phyloP scores from a whole-genome alignment of 2,329 filamentous ascomycete genomes.

The Botrytis aclada region DNA sequence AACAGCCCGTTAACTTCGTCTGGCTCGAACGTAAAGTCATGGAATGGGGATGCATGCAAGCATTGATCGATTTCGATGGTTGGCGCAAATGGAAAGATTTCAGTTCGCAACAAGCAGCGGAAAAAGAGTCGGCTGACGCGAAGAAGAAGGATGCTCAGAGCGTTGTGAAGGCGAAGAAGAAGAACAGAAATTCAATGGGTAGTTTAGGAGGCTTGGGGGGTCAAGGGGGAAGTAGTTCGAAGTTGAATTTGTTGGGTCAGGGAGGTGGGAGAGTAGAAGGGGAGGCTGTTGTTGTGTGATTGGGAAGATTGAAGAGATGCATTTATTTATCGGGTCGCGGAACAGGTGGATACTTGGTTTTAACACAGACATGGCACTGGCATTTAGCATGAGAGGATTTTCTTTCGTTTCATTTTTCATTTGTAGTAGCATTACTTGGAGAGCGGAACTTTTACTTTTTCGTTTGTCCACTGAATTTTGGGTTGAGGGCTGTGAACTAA shows the following conservation, averaged over 20 bases:
- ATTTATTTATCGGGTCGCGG: not conserved
- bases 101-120: constrained; percentile 22
- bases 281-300: not conserved
- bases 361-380: not conserved
- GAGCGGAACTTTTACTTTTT: not conserved
- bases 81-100: constrained; percentile 98
- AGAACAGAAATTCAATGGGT: constrained; percentile 26
- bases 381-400: not conserved
- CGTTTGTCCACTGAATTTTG: not conserved
- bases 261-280: not conserved
- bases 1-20: constrained; percentile 89
- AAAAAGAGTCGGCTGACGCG: constrained; percentile 32
- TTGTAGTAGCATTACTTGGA: not conserved
- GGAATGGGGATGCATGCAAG: constrained; percentile 99
- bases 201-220: constrained; percentile 7
- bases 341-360: not conserved
- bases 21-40: constrained; percentile 98
- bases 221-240: constrained; percentile 6
- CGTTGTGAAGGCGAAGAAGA: constrained; percentile 29
- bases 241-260: not conserved
- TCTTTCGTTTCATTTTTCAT: not conserved
- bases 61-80: constrained; percentile 95
- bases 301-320: no score
- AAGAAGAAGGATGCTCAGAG: constrained; percentile 21
- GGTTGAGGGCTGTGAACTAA: not conserved